phyloP scores from a whole-genome alignment of 768 basidiomycete species.

The Mycena venus region DNA sequence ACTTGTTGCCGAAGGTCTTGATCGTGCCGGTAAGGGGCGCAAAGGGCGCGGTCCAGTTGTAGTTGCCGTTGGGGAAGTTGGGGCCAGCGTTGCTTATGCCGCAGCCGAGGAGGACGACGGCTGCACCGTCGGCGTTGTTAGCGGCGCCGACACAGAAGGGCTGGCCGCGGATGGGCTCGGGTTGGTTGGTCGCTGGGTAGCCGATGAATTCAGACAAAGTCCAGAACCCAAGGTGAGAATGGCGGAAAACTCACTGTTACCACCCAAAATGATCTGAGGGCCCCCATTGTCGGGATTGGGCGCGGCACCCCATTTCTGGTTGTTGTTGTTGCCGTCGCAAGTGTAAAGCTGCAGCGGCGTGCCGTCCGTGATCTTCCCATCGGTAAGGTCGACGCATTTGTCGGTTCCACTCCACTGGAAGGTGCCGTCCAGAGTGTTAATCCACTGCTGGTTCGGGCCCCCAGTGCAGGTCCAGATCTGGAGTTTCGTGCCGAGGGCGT shows the following conservation, averaged over 20 bases:
- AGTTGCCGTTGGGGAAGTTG: constrained; percentile 13
- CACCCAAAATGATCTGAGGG: constrained; percentile 16
- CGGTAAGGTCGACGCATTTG: constrained; percentile 21
- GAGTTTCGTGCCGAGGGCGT: constrained; percentile 9
- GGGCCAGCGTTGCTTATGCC: not conserved
- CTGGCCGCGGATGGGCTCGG: not conserved
- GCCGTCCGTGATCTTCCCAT: not conserved
- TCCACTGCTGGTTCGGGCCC: constrained; percentile 19
- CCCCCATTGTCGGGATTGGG: not conserved
- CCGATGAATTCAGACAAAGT: not conserved
- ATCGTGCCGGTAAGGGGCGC: constrained; percentile 19
- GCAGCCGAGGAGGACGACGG: constrained; percentile 10
- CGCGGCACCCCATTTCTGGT: not conserved
- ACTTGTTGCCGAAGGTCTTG: constrained; percentile 36
- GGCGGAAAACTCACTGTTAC: not conserved
- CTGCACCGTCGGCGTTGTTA: constrained; percentile 4
- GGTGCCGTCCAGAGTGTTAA: not conserved
- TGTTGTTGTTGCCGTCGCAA: not conserved
- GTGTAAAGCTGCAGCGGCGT: constrained; percentile 11
- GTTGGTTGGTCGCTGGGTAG: not conserved
- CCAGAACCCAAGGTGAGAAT: not conserved
- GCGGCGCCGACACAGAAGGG: constrained; percentile 21
- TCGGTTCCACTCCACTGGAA: constrained; percentile 13
- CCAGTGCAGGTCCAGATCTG: constrained; percentile 21
- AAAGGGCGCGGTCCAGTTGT: constrained; percentile 12